Evolutionary conservation across 2,329 filamentous ascomycete species (phyloP), one percentile per base, ranked within the genome.

Genomic region (Polytolypa hystricis): DNA sequence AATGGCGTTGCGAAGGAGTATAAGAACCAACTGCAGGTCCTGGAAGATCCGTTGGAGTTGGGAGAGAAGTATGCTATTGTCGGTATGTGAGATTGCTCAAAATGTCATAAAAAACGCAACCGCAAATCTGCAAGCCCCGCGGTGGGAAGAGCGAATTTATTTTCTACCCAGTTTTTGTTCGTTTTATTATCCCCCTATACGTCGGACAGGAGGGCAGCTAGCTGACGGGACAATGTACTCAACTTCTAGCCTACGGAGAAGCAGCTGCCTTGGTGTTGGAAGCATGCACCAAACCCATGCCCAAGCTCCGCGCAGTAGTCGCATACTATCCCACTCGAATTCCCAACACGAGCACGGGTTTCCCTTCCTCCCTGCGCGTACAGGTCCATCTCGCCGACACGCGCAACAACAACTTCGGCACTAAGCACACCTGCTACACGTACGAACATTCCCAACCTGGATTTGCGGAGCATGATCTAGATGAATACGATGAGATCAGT

Each of bases 391-490:
- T 80, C 0, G 71, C 73, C 2, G 65, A 66, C 7, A 50, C 61
- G 26, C 52, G 66, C 16, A 49, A 37, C 38, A n/a, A n/a, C n/a
- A n/a, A n/a, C n/a, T 46, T 52, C 28, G 59, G 61, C 38, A 55
- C 66, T n/a, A 52, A 57, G 26, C 64, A 64, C 38, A 60, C 60
- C 17, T 58, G 62, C 3, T 77, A 69, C 49, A 66, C 66, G 0
- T 80, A 80, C 45, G 64, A 68, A 8, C 63, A 67, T 41, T 72
- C 59, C 0, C 61, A 74, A 34, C 60, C 74, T 0, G 82, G 82
- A 0, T 86, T 87, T 43, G 81, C 81, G 0, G 81, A 86, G 56
- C 67, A 70, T 14, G 74, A 84, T 38, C 54, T 82, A 20, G 76
- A 81, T 2, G 73, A 80, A 45, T 85, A 76, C 47, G 71, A 84